A percentile compares a stretch with the other conserved stretches of the same genome.
These are phyloP conservation scores for Rhizophagus sp. DNA, from an alignment of 192 early-diverging fungal species.

Conservation along the genomic window DNA sequence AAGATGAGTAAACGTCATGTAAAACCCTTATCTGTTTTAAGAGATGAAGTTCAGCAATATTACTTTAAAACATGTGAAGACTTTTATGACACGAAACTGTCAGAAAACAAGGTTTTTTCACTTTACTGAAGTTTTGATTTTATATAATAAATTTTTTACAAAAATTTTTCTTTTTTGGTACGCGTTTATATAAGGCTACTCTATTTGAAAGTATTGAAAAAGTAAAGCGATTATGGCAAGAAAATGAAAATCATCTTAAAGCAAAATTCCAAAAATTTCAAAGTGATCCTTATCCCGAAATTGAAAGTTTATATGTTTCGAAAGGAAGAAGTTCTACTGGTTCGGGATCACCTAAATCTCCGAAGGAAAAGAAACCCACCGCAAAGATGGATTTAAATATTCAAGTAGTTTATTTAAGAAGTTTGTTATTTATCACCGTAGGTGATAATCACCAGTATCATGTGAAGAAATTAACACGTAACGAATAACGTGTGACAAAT, in stretches of 20 bases:
- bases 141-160: too few relatives aligned
- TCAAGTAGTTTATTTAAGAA: neutral
- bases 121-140: neutral
- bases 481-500: too few relatives aligned
- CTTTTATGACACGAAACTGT: neutral
- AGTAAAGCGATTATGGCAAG: neutral
- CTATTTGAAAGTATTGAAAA: neutral
- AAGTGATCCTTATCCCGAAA: constrained; percentile 1
- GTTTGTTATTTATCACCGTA: too few relatives aligned
- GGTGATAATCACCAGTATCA: too few relatives aligned
- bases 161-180: neutral
- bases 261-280: neutral
- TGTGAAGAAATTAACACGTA: too few relatives aligned
- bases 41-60: neutral
- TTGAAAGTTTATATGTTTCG: neutral
- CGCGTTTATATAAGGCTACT: neutral
- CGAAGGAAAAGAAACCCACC: neutral
- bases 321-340: neutral
- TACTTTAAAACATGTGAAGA: neutral
- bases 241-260: neutral
- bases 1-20: neutral
- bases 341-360: neutral
- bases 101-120: neutral
- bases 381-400: constrained; percentile 2
- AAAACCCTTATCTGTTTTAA: neutral